These are phyloP conservation scores for Fraxinus nigra DNA, from an alignment of 305 asterid species.

Conservation along the genomic window DNA sequence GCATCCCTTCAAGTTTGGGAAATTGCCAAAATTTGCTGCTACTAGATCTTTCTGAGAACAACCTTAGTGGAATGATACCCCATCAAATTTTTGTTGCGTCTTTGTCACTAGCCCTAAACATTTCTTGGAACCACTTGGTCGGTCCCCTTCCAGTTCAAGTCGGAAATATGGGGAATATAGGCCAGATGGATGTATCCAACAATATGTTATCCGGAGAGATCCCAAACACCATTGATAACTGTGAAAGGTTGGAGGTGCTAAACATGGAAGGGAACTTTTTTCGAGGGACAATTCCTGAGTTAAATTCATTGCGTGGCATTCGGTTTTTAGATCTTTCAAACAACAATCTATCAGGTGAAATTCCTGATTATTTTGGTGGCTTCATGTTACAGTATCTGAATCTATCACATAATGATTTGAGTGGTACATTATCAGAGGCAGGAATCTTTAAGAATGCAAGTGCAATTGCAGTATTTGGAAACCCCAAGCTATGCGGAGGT, in stretches of 20 bases:
- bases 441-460: slow-evolving; percentile 27
- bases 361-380: slow-evolving; percentile 23
- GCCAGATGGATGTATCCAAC: slow-evolving; percentile 21
- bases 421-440: slow-evolving; percentile 17
- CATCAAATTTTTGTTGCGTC: slow-evolving; percentile 22
- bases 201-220: slow-evolving; percentile 26
- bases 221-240: slow-evolving; percentile 26
- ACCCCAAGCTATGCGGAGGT: slow-evolving; percentile 34
- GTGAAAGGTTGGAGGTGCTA: slow-evolving; percentile 20
- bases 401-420: slow-evolving; percentile 31
- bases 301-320: slow-evolving; percentile 23
- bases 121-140: slow-evolving; percentile 23
- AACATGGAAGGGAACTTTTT: slow-evolving; percentile 21
- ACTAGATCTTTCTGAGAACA: slow-evolving; percentile 20
- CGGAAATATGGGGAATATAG: slow-evolving; percentile 13
- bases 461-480: slow-evolving; percentile 22
- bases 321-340: slow-evolving; percentile 21
- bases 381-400: slow-evolving; percentile 22
- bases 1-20: slow-evolving; percentile 20
- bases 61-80: slow-evolving; percentile 23
- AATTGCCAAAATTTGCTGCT: slow-evolving; percentile 17
- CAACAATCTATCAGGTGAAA: slow-evolving; percentile 25
- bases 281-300: slow-evolving; percentile 25
- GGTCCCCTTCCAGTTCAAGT: slow-evolving; percentile 31
- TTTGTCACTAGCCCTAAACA: slow-evolving; percentile 13